Conservation (phyloP, 768 basidiomycete species). For the Mrakia frigida region DNA sequence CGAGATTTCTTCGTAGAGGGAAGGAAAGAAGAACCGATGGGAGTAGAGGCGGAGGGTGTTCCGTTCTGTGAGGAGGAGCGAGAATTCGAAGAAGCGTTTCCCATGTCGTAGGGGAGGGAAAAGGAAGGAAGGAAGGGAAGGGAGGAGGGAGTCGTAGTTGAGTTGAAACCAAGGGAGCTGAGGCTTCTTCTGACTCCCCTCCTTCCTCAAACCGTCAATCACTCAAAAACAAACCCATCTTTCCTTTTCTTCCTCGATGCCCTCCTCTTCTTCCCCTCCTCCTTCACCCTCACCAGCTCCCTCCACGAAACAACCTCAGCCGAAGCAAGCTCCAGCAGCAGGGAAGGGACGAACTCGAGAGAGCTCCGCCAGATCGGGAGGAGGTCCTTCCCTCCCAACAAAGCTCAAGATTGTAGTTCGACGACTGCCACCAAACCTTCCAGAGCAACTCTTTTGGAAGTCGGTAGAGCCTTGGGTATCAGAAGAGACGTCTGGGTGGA, state of each 20-base stretch:
- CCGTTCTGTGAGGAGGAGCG: background rate
- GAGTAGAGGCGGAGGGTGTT: background rate
- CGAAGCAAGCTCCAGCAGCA: background rate
- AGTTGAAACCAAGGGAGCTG: background rate
- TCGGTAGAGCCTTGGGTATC: slow-evolving; percentile 79
- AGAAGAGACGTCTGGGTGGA: slow-evolving; percentile 54
- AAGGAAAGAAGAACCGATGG: background rate
- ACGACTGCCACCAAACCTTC: slow-evolving; percentile 81
- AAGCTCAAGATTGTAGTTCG: slow-evolving; percentile 77
- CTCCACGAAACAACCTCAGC: background rate
- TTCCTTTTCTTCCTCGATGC: background rate
- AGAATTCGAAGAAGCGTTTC: slow-evolving; percentile 64
- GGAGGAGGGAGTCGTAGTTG: slow-evolving; percentile 1
- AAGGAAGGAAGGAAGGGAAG: background rate
- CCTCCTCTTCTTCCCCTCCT: background rate
- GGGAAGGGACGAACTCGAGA: background rate
- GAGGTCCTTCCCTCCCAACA: background rate
- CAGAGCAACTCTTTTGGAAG: slow-evolving; percentile 89
- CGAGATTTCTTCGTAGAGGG: slow-evolving; percentile 26
- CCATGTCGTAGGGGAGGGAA: slow-evolving; percentile 53
- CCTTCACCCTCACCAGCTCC: background rate
- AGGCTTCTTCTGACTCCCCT: no score
- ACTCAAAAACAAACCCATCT: background rate
- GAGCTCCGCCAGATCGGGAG: background rate
- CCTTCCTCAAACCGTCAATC: background rate